Evolutionary conservation across 257 asterid species (phyloP).

Genomic region (Handroanthus guayacan): DNA sequence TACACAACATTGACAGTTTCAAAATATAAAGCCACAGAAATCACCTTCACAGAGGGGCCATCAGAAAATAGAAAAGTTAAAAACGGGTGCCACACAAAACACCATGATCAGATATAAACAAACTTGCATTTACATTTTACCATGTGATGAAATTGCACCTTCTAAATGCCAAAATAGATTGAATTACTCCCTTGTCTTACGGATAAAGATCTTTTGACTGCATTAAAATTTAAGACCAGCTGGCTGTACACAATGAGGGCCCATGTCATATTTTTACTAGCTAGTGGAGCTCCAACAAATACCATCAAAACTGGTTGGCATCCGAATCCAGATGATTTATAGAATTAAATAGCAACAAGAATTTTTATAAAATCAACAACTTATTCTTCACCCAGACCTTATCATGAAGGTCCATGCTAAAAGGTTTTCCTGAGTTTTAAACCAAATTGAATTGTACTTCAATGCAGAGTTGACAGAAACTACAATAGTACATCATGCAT

Average conservation of each 20-base stretch:
- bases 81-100: not conserved
- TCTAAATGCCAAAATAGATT: slow-evolving; percentile 1
- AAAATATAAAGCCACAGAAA: slow-evolving; percentile 8
- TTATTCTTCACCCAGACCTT: slow-evolving; percentile 13
- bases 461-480: slow-evolving; percentile 1
- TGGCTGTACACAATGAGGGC: slow-evolving; percentile 7
- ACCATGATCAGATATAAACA: not conserved
- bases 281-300: not conserved
- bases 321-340: slow-evolving; percentile 22
- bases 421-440: slow-evolving; percentile 16
- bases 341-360: slow-evolving; percentile 5
- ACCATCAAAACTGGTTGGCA: slow-evolving; percentile 16
- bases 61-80: not conserved
- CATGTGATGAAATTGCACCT: not conserved
- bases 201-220: slow-evolving; percentile 30
- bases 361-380: not conserved
- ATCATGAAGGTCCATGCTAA: slow-evolving; percentile 15
- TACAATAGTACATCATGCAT: slow-evolving; percentile 22
- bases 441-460: slow-evolving; percentile 22
- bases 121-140: not conserved
- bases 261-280: not conserved
- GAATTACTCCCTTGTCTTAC: slow-evolving; percentile 4
- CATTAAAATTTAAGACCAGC: slow-evolving; percentile 12
- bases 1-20: not conserved
- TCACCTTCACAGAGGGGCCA: not conserved